Conservation (phyloP, 352 stramenopile species). For the Phytophthora nicotianae region DNA sequence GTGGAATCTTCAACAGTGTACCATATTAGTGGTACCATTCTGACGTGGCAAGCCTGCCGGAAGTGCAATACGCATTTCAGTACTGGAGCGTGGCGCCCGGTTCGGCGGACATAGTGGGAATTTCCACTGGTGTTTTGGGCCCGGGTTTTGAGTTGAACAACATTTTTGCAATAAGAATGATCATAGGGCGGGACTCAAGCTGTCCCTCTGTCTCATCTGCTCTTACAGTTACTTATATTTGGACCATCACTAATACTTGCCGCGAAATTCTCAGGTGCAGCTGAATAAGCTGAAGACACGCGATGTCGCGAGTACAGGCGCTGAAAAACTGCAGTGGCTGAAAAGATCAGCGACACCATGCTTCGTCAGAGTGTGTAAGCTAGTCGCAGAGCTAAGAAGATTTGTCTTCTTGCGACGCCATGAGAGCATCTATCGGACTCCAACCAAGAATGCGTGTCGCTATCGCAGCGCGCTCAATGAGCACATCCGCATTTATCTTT, state of each 20-base stretch:
- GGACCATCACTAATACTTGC: slow-evolving; percentile 18
- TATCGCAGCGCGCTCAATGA: not conserved
- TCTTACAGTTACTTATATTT: slow-evolving; percentile 20
- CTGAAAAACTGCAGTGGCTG: slow-evolving; percentile 23
- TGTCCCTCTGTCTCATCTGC: slow-evolving; percentile 13
- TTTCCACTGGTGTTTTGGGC: not conserved
- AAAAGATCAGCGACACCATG: not conserved
- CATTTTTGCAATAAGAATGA: slow-evolving; percentile 24
- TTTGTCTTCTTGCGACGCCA: no score
- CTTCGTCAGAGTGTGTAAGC: not conserved
- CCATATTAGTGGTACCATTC: slow-evolving; percentile 5
- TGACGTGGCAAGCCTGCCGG: not conserved
- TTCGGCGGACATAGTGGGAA: no score
- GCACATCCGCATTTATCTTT: slow-evolving; percentile 10
- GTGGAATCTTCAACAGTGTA: slow-evolving; percentile 20
- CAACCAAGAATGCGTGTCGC: slow-evolving; percentile 12
- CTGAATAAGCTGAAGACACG: slow-evolving; percentile 24
- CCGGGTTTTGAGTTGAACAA: slow-evolving; percentile 21
- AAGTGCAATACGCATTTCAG: no score
- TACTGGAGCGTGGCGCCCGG: no score
- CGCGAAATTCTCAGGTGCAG: slow-evolving; percentile 24
- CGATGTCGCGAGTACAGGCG: slow-evolving; percentile 26
- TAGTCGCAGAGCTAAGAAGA: not conserved
- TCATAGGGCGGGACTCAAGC: no score
- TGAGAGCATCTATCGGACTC: not conserved